Conservation (phyloP, 202 grass and related monocot species). For the Elaeis oleifera region DNA sequence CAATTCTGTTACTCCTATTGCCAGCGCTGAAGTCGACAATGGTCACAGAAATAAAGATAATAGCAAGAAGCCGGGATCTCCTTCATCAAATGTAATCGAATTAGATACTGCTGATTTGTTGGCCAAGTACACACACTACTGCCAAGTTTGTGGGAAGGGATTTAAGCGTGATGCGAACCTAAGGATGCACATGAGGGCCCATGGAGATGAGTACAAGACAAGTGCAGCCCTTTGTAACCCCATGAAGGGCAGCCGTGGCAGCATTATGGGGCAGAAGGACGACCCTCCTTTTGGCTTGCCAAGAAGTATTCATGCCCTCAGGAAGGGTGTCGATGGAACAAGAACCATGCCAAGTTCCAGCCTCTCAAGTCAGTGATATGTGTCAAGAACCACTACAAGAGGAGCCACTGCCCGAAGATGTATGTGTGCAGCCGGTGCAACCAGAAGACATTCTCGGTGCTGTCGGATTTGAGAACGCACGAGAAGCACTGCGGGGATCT, state of each 20-base stretch:
- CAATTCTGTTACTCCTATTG: no score
- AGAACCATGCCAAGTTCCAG: slow-evolving; percentile 32
- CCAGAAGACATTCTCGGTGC: slow-evolving; percentile 35
- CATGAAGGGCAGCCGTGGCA: no score
- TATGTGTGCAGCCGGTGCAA: slow-evolving; percentile 30
- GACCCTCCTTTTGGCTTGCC: not conserved
- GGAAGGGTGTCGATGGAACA: slow-evolving; percentile 41
- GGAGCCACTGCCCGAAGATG: slow-evolving; percentile 45
- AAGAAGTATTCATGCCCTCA: slow-evolving; percentile 33
- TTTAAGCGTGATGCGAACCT: slow-evolving; percentile 33
- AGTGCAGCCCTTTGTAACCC: slow-evolving; percentile 12
- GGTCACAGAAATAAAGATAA: not conserved
- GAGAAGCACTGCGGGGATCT: slow-evolving; percentile 40
- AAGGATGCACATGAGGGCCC: slow-evolving; percentile 31
- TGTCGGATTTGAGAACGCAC: slow-evolving; percentile 39
- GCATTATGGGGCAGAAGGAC: not conserved
- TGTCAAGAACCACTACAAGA: slow-evolving; percentile 41
- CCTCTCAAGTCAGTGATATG: slow-evolving; percentile 39
- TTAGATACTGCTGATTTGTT: slow-evolving; percentile 18
- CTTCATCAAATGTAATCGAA: slow-evolving; percentile 12
- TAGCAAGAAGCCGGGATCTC: no score
- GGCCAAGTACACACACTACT: slow-evolving; percentile 28
- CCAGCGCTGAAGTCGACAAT: not conserved
- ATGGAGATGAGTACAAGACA: slow-evolving; percentile 44
- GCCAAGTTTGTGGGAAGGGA: slow-evolving; percentile 32